A percentile compares a stretch with the other conserved stretches of the same genome.
Conservation (phyloP, 2,329 filamentous ascomycete species). For the Neurospora sp. region DNA sequence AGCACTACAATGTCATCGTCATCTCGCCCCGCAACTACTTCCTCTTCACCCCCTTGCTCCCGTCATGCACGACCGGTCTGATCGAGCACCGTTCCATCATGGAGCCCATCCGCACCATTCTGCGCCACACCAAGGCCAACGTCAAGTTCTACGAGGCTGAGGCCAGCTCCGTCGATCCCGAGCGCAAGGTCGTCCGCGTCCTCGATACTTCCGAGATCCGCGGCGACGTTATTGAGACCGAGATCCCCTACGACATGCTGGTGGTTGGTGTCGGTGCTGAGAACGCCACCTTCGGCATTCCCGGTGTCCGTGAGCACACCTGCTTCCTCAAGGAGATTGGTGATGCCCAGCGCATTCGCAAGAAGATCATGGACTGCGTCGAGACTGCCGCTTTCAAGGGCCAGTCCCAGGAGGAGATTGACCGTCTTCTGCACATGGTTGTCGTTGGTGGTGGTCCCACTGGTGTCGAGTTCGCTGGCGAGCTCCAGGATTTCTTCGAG, state of each 20-base stretch:
- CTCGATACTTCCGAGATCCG: conserved; percentile 90
- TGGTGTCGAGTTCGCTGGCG: conserved; percentile 95
- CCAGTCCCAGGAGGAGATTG: conserved; percentile 75
- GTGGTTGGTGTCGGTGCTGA: conserved; percentile 95
- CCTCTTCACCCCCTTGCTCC: conserved; percentile 94
- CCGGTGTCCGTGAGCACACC: conserved; percentile 86
- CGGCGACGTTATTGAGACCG: conserved; percentile 69
- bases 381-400: conserved; percentile 98
- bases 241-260: conserved; percentile 96
- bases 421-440: conserved; percentile 96
- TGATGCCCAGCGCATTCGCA: conserved; percentile 92
- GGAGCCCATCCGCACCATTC: conserved; percentile 94
- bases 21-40: conserved; percentile 99
- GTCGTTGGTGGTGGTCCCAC: conserved; percentile 89
- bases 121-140: conserved; percentile 84
- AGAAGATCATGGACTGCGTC: conserved; percentile 99
- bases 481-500: conserved; percentile 98
- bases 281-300: conserved; percentile 97
- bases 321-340: conserved; percentile 98
- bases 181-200: conserved; percentile 80
- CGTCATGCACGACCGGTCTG: conserved; percentile 92
- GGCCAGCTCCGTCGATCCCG: conserved; percentile 87
- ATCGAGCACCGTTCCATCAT: conserved; percentile 99
- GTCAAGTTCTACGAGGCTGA: conserved; percentile 99
- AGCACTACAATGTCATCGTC: conserved; percentile 98